These are phyloP conservation scores for Eremothecium cymbalariae DNA, from an alignment of 1,139 yeast genomes.

Conservation along the genomic window DNA sequence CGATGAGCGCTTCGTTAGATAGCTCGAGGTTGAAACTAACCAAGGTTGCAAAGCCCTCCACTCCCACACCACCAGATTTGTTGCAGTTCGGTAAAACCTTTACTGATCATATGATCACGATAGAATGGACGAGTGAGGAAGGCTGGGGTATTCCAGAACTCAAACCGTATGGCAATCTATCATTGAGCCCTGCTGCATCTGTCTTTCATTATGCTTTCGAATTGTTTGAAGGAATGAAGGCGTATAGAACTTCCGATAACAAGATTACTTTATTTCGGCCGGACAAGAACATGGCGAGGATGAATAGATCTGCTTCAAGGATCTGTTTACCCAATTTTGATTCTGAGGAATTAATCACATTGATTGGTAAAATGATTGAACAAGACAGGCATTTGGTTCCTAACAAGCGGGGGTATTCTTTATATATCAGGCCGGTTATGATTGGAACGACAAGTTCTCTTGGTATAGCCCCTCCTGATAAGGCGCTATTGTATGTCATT, in stretches of 20 bases:
- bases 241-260: slow-evolving; percentile 65
- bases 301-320: slow-evolving; percentile 81
- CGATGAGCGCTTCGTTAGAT: slow-evolving; percentile 50
- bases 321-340: slow-evolving; percentile 84
- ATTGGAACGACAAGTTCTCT: slow-evolving; percentile 84
- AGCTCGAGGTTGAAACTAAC: slow-evolving; percentile 58
- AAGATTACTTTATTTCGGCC: slow-evolving; percentile 81
- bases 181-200: slow-evolving; percentile 76
- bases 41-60: slow-evolving; percentile 52
- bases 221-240: slow-evolving; percentile 93
- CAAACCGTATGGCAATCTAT: slow-evolving; percentile 69
- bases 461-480: slow-evolving; percentile 76
- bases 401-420: slow-evolving; percentile 73
- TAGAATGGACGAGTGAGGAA: slow-evolving; percentile 66
- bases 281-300: slow-evolving; percentile 81
- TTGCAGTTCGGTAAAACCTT: slow-evolving; percentile 81
- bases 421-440: slow-evolving; percentile 88
- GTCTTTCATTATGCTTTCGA: slow-evolving; percentile 95
- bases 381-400: slow-evolving; percentile 77
- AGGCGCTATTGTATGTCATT: slow-evolving; percentile 74
- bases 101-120: slow-evolving; percentile 83
- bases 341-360: slow-evolving; percentile 61
- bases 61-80: slow-evolving; percentile 60
- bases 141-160: slow-evolving; percentile 90
- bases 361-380: slow-evolving; percentile 64